phyloP scores from a whole-genome alignment of 2,329 filamentous ascomycete genomes.

The Colletotrichum gigasporum region DNA sequence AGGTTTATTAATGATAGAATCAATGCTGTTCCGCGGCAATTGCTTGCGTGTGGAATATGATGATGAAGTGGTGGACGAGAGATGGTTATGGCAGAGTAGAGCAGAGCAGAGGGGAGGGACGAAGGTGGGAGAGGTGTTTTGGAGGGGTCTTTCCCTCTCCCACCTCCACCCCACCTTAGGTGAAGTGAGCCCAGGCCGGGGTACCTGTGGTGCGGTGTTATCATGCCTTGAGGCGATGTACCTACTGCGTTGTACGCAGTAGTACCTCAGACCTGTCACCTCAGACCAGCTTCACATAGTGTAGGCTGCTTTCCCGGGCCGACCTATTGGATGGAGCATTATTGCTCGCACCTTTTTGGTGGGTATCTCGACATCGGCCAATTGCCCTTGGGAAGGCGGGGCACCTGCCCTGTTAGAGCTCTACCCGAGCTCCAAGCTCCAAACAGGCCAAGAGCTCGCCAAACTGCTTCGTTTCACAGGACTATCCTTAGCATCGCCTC shows the following conservation, averaged over 20 bases:
- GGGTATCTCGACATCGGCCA: conserved; percentile 21
- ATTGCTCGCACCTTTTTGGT: conserved; percentile 27
- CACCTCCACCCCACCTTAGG: conserved; percentile 28
- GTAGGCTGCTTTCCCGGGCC: too few relatives aligned
- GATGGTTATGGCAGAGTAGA: conserved; percentile 1
- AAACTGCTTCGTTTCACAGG: conserved; percentile 23
- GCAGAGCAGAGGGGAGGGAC: conserved; percentile 7
- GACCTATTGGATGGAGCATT: too few relatives aligned
- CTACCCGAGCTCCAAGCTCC: conserved; percentile 14
- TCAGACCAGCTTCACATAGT: too few relatives aligned
- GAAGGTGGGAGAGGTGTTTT: conserved; percentile 25
- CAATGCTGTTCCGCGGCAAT: conserved; percentile 7
- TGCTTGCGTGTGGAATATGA: conserved; percentile 12
- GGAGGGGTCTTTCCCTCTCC: conserved; percentile 29
- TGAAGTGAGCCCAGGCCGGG: conserved; percentile 6
- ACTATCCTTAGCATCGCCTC: conserved; percentile 9
- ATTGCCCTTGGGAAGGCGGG: conserved; percentile 13
- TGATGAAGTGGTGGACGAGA: conserved; percentile 9
- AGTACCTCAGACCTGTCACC: too few relatives aligned
- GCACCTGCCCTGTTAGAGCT: conserved; percentile 27
- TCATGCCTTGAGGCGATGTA: background rate
- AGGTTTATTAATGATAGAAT: background rate
- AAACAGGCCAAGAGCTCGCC: conserved; percentile 10
- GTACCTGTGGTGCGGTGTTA: background rate
- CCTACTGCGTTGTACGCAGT: too few relatives aligned